Evolutionary conservation across 306 rosid genomes (phyloP).

Genomic region (Phaseolus lunatus): DNA sequence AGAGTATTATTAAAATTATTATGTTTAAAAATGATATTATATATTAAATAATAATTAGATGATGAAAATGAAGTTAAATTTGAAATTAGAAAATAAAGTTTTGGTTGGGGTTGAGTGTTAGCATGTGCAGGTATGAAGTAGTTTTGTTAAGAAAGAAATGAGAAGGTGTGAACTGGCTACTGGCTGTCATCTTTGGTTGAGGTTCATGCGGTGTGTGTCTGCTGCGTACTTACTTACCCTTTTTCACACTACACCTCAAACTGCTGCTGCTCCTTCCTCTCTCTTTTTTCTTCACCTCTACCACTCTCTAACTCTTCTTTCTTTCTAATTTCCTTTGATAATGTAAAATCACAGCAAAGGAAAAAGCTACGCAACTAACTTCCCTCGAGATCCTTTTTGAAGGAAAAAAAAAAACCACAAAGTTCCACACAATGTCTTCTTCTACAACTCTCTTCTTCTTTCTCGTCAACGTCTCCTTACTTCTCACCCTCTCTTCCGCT

Average conservation of each 20-base stretch:
- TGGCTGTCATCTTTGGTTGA: constrained; percentile 54
- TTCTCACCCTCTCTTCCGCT: constrained; percentile 60
- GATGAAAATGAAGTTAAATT: no score
- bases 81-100: no score
- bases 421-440: constrained; percentile 59
- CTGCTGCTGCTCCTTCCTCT: no score
- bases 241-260: constrained; percentile 41
- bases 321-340: constrained; percentile 44
- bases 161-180: constrained; percentile 60
- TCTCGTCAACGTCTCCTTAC: constrained; percentile 54
- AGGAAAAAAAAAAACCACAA: constrained; percentile 13
- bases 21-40: not conserved
- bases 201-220: not conserved
- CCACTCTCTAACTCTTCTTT: constrained; percentile 5
- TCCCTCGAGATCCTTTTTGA: constrained; percentile 45
- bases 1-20: not conserved
- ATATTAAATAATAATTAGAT: no score
- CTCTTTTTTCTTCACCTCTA: not conserved
- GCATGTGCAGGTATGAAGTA: no score
- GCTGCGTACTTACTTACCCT: constrained; percentile 5
- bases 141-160: no score
- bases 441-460: constrained; percentile 50
- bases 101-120: no score
- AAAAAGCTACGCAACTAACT: constrained; percentile 18
- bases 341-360: constrained; percentile 52